Percentiles rank a stretch among this genome's conserved stretches.
Evolutionary conservation across 177 flowering plant species (phyloP).

Genomic region (Vitis hybrid): DNA sequence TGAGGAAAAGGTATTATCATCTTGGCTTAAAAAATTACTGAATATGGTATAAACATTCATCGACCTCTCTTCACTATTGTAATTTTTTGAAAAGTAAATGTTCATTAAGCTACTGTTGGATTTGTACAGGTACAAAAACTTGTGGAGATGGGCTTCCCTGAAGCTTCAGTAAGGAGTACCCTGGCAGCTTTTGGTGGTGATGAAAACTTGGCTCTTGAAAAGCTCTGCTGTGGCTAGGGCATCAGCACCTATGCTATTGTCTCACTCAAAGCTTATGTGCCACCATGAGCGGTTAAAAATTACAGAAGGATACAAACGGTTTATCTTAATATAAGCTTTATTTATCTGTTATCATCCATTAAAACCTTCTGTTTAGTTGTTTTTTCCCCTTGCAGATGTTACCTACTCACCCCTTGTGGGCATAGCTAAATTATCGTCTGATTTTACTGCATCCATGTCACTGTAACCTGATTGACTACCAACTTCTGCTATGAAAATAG

Average conservation of each 20-base stretch:
- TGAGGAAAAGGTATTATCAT: slow-evolving; percentile 77
- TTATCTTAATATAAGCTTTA: slow-evolving; percentile 8
- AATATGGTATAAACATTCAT: neutral
- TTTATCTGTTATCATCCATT: too few relatives aligned
- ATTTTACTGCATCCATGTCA: too few relatives aligned
- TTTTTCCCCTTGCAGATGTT: too few relatives aligned
- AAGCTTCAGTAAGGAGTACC: slow-evolving; percentile 62
- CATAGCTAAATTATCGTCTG: too few relatives aligned
- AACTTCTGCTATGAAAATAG: too few relatives aligned
- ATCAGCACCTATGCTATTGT: neutral
- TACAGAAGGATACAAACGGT: slow-evolving; percentile 8
- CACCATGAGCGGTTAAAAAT: neutral
- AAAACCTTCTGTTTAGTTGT: too few relatives aligned
- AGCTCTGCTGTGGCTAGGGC: slow-evolving; percentile 56
- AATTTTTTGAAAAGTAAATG: neutral
- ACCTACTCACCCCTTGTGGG: too few relatives aligned
- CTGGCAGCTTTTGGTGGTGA: slow-evolving; percentile 81
- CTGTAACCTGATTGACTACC: too few relatives aligned
- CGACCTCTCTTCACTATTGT: neutral
- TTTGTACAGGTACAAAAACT: slow-evolving; percentile 70
- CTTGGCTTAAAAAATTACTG: too few relatives aligned
- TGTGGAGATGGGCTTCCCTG: slow-evolving; percentile 96
- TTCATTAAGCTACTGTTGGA: neutral
- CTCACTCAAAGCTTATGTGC: neutral
- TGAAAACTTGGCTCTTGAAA: slow-evolving; percentile 81